phyloP scores from a whole-genome alignment of 2,329 filamentous ascomycete species.

The Cladosporium sp. region DNA sequence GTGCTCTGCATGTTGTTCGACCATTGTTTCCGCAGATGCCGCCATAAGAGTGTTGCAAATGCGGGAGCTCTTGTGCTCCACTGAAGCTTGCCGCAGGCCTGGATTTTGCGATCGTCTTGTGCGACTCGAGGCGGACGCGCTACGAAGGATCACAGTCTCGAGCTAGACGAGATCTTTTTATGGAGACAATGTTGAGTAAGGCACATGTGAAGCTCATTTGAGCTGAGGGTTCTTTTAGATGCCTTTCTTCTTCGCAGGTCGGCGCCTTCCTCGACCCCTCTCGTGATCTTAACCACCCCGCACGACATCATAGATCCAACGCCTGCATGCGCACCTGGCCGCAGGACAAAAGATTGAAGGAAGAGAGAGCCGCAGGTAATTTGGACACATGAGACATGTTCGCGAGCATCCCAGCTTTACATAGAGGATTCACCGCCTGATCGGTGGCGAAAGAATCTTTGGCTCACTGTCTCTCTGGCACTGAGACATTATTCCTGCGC shows the following conservation, averaged over 20 bases:
- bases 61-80: conserved; percentile 6
- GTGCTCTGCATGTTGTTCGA: conserved; percentile 11
- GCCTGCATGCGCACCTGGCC: too few relatives aligned
- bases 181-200: neutral
- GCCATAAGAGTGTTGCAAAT: conserved; percentile 7
- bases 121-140: neutral
- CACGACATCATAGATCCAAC: neutral
- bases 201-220: neutral
- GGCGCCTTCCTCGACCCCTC: neutral
- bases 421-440: too few relatives aligned
- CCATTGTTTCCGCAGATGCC: conserved; percentile 3
- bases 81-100: neutral
- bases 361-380: too few relatives aligned
- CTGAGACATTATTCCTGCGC: too few relatives aligned
- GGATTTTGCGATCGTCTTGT: conserved; percentile 2
- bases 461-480: too few relatives aligned
- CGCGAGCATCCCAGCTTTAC: too few relatives aligned
- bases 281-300: neutral
- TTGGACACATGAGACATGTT: too few relatives aligned
- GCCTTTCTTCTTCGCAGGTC: neutral
- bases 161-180: neutral
- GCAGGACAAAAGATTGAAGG: too few relatives aligned
- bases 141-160: neutral
- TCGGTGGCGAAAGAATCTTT: too few relatives aligned
- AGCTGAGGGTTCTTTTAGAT: neutral